Percentiles rank a stretch among this genome's conserved stretches.
Conservation (phyloP, 192 early-diverging fungal species). For the Coemansia umbellata region DNA sequence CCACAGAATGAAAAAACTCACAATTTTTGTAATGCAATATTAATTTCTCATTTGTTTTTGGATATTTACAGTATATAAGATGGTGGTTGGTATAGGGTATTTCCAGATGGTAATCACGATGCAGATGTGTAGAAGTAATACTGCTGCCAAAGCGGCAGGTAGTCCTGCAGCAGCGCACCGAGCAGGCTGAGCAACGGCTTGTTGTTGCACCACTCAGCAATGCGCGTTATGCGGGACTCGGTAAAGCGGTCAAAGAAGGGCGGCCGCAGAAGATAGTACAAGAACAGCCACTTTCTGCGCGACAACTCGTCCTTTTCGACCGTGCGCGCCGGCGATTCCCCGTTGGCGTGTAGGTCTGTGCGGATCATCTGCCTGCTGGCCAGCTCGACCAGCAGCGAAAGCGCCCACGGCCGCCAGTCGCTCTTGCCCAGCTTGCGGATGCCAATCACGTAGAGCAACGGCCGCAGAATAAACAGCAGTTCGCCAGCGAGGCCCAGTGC, state of each 20-base stretch:
- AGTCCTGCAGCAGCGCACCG: constrained; percentile 76
- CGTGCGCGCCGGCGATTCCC: constrained; percentile 36
- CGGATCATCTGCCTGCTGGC: constrained; percentile 49
- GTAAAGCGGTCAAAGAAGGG: constrained; percentile 82
- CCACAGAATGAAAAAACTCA: not conserved
- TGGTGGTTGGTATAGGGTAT: too few species aligned
- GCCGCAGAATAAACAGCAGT: constrained; percentile 77
- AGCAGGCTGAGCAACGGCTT: constrained; percentile 76
- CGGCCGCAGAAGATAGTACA: constrained; percentile 80
- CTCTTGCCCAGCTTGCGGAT: constrained; percentile 66
- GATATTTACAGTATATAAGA: too few species aligned
- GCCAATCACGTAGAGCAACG: constrained; percentile 79
- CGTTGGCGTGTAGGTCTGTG: constrained; percentile 27
- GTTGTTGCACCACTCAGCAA: constrained; percentile 62
- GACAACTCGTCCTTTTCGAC: constrained; percentile 78
- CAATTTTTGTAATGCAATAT: not conserved
- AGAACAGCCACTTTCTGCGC: constrained; percentile 66
- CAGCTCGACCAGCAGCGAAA: constrained; percentile 75
- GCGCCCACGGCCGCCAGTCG: constrained; percentile 81
- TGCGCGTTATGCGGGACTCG: constrained; percentile 58
- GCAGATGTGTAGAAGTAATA: constrained; percentile 84
- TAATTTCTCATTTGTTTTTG: too few species aligned
- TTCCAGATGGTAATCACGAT: constrained; percentile 41
- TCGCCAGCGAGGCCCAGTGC: constrained; percentile 64
- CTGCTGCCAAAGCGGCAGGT: constrained; percentile 85